Conservation (phyloP, 352 stramenopile genomes). For the Globisporangium barbulae region DNA sequence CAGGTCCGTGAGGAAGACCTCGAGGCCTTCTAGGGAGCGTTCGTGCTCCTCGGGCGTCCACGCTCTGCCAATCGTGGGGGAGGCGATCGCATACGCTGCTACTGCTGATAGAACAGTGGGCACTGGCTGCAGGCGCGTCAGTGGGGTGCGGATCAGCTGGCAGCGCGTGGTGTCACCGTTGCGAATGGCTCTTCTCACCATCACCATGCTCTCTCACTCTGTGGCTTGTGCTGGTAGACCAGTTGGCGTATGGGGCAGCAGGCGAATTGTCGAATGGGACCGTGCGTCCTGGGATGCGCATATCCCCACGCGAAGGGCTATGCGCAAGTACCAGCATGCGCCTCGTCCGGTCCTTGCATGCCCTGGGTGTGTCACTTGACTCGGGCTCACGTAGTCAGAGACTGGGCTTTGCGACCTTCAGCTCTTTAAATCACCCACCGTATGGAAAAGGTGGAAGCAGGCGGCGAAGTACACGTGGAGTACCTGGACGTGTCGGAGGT, state of each 20-base stretch:
- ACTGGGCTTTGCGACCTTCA: background rate
- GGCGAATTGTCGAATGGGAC: slow-evolving; percentile 1
- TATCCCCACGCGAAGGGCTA: background rate
- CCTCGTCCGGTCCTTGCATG: background rate
- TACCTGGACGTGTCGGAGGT: too few species aligned
- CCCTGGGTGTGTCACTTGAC: background rate
- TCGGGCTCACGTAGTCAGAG: slow-evolving; percentile 1
- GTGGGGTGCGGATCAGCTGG: background rate
- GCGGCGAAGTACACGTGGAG: too few species aligned
- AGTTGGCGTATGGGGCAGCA: background rate
- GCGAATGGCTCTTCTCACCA: background rate
- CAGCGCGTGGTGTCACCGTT: background rate
- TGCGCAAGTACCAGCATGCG: slow-evolving; percentile 1
- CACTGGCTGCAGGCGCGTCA: background rate
- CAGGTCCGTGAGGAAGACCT: slow-evolving; percentile 39
- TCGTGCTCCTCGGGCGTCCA: slow-evolving; percentile 12
- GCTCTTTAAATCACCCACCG: too few species aligned
- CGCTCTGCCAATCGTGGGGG: background rate
- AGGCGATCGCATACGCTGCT: background rate
- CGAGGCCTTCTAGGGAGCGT: slow-evolving; percentile 46
- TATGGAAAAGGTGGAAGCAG: too few species aligned
- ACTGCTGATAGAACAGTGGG: background rate
- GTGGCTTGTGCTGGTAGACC: background rate
- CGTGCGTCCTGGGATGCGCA: background rate
- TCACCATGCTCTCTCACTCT: background rate